Evolutionary conservation across 2,329 filamentous ascomycete genomes (phyloP), one percentile per base, ranked within the genome.

Genomic region (Fusarium torreyae): DNA sequence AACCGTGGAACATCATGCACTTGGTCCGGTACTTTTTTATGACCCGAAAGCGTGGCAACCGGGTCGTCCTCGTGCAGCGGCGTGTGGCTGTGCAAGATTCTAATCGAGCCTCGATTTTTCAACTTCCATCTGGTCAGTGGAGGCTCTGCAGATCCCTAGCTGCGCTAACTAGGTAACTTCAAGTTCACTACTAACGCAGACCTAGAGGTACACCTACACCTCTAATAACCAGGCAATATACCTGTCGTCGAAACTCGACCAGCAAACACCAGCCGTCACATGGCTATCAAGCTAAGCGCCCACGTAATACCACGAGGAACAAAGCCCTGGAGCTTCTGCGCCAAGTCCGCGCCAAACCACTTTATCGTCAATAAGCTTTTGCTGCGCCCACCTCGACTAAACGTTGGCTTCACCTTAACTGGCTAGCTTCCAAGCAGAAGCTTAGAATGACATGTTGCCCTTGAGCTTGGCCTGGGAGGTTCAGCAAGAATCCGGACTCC

Each of bases 321-420:
- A 54, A 31, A 20, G 36, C 33, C 33, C 13, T 38, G 13, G 28
- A 57, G 36, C 24, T 46, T 65, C 62, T 52, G 60, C 53, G 72
- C 71, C 72, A 74, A 73, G 72, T 68, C 71, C 65, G 69, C 59
- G 49, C 57, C 52, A 63, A 52, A 64, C 45, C 53, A 72, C 66
- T 74, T 34, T 74, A 74, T 74, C 67, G 48, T 40, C 58, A 65
- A 71, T 72, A 74, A 74, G 72, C 72, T 74, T 65, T 66, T 70
- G 57, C 72, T 74, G 58, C 69, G 72, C 72, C 72, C 68, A 62
- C 68, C 57, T 60, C 45, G 43, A 54, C 54, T 66, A 51, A 48
- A 54, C 50, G 18, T 31, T 53, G 26, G 18, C 46, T 20, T 53
- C 44, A 52, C 49, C 33, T 43, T 43, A 46, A 43, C 26, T 42